Conservation (phyloP, 345 rosid species). For the Hevea brasiliensis region DNA sequence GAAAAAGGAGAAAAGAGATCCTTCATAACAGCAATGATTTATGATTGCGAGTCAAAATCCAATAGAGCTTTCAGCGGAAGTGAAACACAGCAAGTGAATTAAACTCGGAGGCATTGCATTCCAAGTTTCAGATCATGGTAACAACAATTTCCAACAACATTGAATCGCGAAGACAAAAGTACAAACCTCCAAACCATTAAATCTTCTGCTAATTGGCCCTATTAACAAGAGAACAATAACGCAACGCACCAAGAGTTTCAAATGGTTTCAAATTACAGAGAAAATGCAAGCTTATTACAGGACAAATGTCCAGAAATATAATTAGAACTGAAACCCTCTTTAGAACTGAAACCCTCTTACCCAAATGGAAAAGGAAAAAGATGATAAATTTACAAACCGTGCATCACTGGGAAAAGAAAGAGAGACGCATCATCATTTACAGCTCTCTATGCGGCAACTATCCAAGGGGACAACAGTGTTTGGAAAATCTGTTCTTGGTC, state of each 20-base stretch:
- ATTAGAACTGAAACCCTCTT: conserved; percentile 26
- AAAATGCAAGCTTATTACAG: conserved; percentile 36
- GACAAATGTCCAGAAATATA: conserved; percentile 18
- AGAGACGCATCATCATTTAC: conserved; percentile 34
- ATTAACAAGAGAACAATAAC: conserved; percentile 8
- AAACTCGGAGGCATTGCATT: neutral
- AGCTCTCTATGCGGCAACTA: conserved; percentile 28
- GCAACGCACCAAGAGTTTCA: conserved; percentile 8
- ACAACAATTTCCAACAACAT: neutral
- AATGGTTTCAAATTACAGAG: conserved; percentile 31
- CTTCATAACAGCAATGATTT: no score
- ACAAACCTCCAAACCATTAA: no score
- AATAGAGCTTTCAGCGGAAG: no score
- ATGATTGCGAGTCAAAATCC: no score
- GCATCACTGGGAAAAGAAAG: conserved; percentile 4
- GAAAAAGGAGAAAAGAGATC: no score
- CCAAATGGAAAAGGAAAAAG: conserved; percentile 11
- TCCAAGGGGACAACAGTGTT: conserved; percentile 55
- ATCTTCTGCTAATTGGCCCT: neutral
- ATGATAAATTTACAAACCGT: conserved; percentile 30
- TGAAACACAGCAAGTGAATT: no score
- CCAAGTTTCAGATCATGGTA: neutral
- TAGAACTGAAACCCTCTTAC: conserved; percentile 25
- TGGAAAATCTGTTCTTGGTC: conserved; percentile 87
- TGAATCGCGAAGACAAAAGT: neutral